Evolutionary conservation across 2,329 filamentous ascomycete species (phyloP).

Genomic region (Hortaea werneckii): DNA sequence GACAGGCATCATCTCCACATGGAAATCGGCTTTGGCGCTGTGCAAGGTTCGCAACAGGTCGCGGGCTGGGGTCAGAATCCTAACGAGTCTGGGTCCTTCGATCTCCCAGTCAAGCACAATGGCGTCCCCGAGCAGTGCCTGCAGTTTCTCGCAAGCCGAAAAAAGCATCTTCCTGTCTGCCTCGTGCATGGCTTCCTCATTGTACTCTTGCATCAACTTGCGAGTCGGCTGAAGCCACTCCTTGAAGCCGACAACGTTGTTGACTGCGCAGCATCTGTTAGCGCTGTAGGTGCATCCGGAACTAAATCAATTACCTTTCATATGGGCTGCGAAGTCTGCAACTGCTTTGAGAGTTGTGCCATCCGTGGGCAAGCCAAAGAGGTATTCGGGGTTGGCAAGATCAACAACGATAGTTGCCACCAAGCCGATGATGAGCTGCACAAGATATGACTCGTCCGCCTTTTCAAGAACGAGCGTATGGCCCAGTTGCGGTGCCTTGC

Average conservation of each 20-base stretch:
- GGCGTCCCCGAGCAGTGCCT: not conserved
- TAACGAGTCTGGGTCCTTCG: not conserved
- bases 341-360: not conserved
- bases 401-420: not conserved
- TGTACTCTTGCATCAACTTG: not conserved
- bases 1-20: not conserved
- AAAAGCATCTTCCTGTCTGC: not conserved
- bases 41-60: constrained; percentile 1
- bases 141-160: not conserved
- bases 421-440: not conserved
- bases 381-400: not conserved
- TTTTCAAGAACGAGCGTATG: not conserved
- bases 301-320: too few relatives aligned
- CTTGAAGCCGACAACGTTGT: not conserved
- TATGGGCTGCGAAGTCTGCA: too few relatives aligned
- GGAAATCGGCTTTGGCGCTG: constrained; percentile 1
- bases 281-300: too few relatives aligned
- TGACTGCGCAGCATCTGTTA: not conserved
- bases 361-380: not conserved
- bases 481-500: not conserved
- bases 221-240: constrained; percentile 2
- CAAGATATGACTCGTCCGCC: not conserved
- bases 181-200: not conserved
- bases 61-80: not conserved
- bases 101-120: not conserved